Conservation (phyloP, 106 monocot genomes). For the Triglochin maritima region DNA sequence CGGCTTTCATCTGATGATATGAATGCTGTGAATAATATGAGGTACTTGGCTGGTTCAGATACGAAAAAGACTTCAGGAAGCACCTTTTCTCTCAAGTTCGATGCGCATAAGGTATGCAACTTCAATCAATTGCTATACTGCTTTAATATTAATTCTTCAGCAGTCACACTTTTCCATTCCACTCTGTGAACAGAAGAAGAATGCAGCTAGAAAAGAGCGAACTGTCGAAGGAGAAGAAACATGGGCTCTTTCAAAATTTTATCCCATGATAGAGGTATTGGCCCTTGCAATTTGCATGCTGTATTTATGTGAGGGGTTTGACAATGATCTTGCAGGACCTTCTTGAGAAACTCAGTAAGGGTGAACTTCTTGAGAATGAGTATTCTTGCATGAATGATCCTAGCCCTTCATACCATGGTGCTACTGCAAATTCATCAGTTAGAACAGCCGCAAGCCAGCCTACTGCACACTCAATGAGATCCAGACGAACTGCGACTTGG, state of each 20-base stretch:
- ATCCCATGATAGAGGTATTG: slow-evolving; percentile 87
- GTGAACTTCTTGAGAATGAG: slow-evolving; percentile 69
- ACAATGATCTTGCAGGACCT: slow-evolving; percentile 44
- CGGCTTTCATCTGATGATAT: slow-evolving; percentile 79
- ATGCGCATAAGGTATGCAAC: slow-evolving; percentile 47
- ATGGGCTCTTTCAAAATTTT: slow-evolving; percentile 84
- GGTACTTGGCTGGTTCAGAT: slow-evolving; percentile 46
- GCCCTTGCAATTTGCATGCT: neutral
- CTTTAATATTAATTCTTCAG: neutral
- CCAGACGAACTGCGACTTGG: slow-evolving; percentile 83
- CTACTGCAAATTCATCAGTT: slow-evolving; percentile 25
- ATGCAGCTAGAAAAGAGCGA: slow-evolving; percentile 67
- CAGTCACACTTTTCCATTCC: slow-evolving; percentile 1
- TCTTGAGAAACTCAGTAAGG: slow-evolving; percentile 83
- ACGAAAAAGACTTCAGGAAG: slow-evolving; percentile 57
- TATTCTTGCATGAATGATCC: slow-evolving; percentile 92
- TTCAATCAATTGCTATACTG: neutral
- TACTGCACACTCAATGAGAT: slow-evolving; percentile 81
- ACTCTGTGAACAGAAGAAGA: slow-evolving; percentile 60
- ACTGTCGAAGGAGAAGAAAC: slow-evolving; percentile 44
- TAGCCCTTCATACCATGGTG: slow-evolving; percentile 48
- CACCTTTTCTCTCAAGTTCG: slow-evolving; percentile 86
- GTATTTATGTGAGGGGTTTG: neutral
- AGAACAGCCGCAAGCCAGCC: slow-evolving; percentile 27
- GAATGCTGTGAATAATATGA: slow-evolving; percentile 96